phyloP scores from a whole-genome alignment of 2,329 filamentous ascomycete genomes.

The Rhexocercosporidium sp. region DNA sequence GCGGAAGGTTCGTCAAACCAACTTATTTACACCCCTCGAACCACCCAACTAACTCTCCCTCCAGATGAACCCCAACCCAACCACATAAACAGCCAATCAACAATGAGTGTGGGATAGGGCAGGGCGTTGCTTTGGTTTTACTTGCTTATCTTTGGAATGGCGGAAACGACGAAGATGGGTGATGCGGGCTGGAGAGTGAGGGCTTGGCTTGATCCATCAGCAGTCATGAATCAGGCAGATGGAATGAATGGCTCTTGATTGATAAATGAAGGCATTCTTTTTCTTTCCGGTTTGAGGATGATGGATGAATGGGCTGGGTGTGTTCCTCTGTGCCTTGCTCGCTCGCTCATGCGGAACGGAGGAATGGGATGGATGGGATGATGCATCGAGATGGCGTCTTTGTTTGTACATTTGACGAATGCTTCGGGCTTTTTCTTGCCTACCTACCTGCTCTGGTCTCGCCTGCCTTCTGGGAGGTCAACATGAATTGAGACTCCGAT shows the following conservation, averaged over 20 bases:
- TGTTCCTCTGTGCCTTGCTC: constrained; percentile 23
- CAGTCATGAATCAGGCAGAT: neutral
- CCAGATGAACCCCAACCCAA: constrained; percentile 88
- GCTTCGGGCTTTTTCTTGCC: constrained; percentile 17
- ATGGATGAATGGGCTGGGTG: neutral
- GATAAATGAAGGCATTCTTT: neutral
- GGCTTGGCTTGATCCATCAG: neutral
- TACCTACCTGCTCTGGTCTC: neutral
- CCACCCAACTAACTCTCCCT: constrained; percentile 1
- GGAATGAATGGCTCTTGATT: neutral
- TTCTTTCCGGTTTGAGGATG: neutral
- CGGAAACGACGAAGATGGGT: neutral
- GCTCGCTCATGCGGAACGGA: too few species aligned
- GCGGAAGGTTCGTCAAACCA: constrained; percentile 74
- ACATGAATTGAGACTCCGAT: neutral
- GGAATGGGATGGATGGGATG: constrained; percentile 32
- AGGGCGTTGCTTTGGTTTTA: constrained; percentile 29
- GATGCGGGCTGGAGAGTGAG: neutral
- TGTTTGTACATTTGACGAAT: constrained; percentile 40
- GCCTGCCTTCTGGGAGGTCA: neutral
- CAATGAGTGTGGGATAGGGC: constrained; percentile 28
- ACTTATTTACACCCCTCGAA: neutral
- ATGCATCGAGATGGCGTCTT: constrained; percentile 40
- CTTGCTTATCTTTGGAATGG: constrained; percentile 9
- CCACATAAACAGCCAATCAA: constrained; percentile 57